A percentile compares a stretch with the other conserved stretches of the same genome.
phyloP scores from a whole-genome alignment of 192 early-diverging fungal genomes.

The Coemansia sp. region DNA sequence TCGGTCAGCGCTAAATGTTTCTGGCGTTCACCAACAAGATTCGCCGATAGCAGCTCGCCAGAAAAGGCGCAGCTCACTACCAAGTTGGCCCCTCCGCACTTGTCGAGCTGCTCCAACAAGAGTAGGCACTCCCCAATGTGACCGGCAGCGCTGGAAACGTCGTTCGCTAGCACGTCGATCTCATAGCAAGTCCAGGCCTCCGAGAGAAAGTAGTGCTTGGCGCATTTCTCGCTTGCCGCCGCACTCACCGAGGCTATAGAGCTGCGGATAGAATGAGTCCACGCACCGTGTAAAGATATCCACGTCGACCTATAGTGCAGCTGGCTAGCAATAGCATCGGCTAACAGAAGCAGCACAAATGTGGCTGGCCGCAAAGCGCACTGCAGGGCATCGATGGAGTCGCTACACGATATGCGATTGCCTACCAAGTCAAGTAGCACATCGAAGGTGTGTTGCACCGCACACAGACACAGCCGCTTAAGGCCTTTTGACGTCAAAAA shows the following conservation, averaged over 20 bases:
- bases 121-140: constrained; percentile 9
- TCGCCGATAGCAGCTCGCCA: constrained; percentile 13
- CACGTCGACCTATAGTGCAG: background rate
- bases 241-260: background rate
- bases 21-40: constrained; percentile 15
- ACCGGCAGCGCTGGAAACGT: constrained; percentile 3
- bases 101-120: background rate
- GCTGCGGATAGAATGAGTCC: background rate
- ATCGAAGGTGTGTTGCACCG: constrained; percentile 14
- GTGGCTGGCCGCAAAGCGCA: constrained; percentile 7
- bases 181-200: constrained; percentile 42
- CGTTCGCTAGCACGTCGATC: constrained; percentile 8
- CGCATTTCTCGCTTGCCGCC: background rate
- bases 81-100: background rate
- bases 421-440: constrained; percentile 15
- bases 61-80: constrained; percentile 25
- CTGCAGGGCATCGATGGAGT: background rate
- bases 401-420: background rate
- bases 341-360: constrained; percentile 16
- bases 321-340: constrained; percentile 2
- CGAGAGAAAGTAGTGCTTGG: constrained; percentile 14
- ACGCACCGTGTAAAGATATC: background rate
- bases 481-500: background rate
- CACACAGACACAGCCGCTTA: constrained; percentile 5
- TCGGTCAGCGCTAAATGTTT: constrained; percentile 11